phyloP scores from a whole-genome alignment of 2,329 filamentous ascomycete species.

The Mycosphaerella arachidis region DNA sequence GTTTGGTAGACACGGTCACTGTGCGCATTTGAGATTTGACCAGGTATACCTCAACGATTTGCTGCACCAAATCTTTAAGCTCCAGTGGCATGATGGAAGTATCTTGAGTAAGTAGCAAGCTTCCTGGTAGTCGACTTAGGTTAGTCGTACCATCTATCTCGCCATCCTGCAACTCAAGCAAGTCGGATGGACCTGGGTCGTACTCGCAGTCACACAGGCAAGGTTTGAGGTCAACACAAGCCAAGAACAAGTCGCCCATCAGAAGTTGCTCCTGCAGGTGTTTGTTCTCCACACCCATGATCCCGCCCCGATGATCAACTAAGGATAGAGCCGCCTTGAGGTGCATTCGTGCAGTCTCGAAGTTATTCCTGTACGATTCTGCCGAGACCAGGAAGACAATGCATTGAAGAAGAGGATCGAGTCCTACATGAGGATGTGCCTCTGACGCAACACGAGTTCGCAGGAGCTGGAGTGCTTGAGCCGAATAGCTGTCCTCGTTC shows the following conservation, averaged over 20 bases:
- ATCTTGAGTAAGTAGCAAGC: not conserved
- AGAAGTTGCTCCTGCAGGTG: constrained; percentile 5
- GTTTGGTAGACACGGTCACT: not conserved
- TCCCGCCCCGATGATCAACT: not conserved
- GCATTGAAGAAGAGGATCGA: not conserved
- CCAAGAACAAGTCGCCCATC: constrained; percentile 5
- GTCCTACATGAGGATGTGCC: not conserved
- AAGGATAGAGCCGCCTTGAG: not conserved
- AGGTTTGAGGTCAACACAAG: constrained; percentile 2
- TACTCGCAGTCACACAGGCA: constrained; percentile 2
- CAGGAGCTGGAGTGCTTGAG: constrained; percentile 1
- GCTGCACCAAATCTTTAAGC: not conserved
- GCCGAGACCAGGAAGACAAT: constrained; percentile 1
- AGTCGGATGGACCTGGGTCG: constrained; percentile 1
- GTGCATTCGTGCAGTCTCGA: not conserved
- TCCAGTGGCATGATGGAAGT: not conserved
- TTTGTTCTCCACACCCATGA: not conserved
- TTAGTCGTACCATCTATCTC: not conserved
- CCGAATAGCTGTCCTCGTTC: not conserved
- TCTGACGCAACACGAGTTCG: not conserved
- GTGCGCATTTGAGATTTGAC: constrained; percentile 1
- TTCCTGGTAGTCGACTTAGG: not conserved
- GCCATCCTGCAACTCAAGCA: constrained; percentile 1
- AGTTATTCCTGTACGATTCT: not conserved
- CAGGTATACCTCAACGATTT: constrained; percentile 1